Evolutionary conservation across 176 grass and related monocot genomes (phyloP).

Genomic region (Thinopyrum elongatum): DNA sequence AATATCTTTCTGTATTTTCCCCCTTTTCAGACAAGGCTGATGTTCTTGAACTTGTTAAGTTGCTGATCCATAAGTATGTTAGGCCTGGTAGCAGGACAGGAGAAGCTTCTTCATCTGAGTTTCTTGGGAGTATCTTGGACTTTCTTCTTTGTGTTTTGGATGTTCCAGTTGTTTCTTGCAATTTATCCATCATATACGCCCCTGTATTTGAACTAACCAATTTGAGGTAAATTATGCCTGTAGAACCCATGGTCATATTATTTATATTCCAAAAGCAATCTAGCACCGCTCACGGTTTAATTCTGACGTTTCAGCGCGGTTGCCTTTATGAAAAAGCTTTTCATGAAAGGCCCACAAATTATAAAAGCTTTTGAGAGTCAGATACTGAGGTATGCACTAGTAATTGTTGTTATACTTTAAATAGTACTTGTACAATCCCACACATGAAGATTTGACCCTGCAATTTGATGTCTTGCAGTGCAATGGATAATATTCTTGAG

Average conservation of each 20-base stretch:
- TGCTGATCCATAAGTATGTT: conserved; percentile 58
- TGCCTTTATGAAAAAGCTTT: conserved; percentile 62
- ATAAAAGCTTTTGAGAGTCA: conserved; percentile 50
- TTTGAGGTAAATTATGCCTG: conserved; percentile 45
- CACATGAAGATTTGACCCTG: not conserved
- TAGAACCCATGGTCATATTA: not conserved
- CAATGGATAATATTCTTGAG: conserved; percentile 66
- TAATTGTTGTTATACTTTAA: conserved; percentile 2
- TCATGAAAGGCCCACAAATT: conserved; percentile 50
- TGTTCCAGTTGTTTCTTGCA: conserved; percentile 53
- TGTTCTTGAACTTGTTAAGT: conserved; percentile 53
- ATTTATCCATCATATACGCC: conserved; percentile 59
- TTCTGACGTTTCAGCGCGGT: conserved; percentile 34
- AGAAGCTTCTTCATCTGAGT: conserved; percentile 35
- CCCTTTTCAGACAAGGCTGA: conserved; percentile 53
- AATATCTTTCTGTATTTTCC: conserved; percentile 8
- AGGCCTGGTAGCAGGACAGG: conserved; percentile 32
- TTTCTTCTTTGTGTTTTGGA: conserved; percentile 78
- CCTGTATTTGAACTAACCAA: conserved; percentile 67
- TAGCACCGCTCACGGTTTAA: conserved; percentile 6
- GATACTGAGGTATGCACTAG: conserved; percentile 66
- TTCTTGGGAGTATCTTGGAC: conserved; percentile 66
- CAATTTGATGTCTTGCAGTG: conserved; percentile 44
- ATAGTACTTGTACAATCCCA: not conserved
- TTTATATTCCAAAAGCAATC: not conserved